These are phyloP conservation scores for Cladophialophora chaetospira DNA, from an alignment of 2,329 filamentous ascomycete species.

Conservation along the genomic window DNA sequence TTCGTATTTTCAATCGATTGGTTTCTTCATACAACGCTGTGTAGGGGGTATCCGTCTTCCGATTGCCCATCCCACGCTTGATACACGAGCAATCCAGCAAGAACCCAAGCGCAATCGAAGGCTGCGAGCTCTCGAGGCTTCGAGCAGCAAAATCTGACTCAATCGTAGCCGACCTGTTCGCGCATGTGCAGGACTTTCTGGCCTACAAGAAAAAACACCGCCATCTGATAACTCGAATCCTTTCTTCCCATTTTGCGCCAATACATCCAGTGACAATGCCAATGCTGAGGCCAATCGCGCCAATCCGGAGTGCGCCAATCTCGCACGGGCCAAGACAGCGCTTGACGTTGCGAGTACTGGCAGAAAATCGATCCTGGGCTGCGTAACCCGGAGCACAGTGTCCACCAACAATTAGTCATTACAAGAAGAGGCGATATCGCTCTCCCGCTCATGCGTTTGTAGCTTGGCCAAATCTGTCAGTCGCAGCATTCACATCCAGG, in stretches of 20 bases:
- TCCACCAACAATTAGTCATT: conserved; percentile 26
- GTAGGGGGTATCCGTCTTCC: conserved; percentile 23
- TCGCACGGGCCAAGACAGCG: not conserved
- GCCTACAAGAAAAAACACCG: conserved; percentile 5
- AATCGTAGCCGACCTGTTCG: not conserved
- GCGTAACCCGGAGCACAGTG: conserved; percentile 10
- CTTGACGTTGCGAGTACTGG: conserved; percentile 4
- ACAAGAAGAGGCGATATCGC: conserved; percentile 22
- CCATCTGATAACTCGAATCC: conserved; percentile 9
- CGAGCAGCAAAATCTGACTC: conserved; percentile 1
- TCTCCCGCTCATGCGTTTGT: not conserved
- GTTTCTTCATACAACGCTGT: conserved; percentile 17
- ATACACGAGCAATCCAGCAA: conserved; percentile 4
- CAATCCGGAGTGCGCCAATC: not conserved
- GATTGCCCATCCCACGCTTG: conserved; percentile 5
- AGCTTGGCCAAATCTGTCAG: not conserved
- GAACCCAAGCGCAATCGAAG: not conserved
- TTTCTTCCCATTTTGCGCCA: not conserved
- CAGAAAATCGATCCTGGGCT: not conserved
- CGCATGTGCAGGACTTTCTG: not conserved
- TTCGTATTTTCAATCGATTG: not conserved
- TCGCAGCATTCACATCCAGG: no score
- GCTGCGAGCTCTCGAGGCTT: not conserved
- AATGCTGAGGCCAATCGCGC: conserved; percentile 3
- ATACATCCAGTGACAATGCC: conserved; percentile 3